Base-by-base conservation (phyloP, 257 asterid species). In the Ocimum tenuiflorum region DNA sequence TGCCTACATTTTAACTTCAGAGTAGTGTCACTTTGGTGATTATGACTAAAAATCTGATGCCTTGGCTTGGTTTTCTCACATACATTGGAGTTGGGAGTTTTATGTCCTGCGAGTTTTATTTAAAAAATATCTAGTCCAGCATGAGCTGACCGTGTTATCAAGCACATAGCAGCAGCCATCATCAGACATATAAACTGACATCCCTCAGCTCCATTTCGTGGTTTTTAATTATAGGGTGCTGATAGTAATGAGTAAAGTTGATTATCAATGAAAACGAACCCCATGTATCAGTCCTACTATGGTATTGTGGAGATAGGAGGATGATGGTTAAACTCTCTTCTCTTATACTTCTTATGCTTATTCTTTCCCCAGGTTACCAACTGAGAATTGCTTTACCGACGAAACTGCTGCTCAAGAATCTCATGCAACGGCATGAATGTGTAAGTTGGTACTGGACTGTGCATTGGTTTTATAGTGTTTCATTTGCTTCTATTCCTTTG, bases 361-460 rank as follows among this genome's bases (percentile, higher is more conserved):
- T 33, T 31, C 0, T 54, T 50, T 22, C 55, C 50, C 35, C 68
- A 69, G 68, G 53, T 19, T 42, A 38, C 42, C 11, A 0, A n/a
- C 35, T 13, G 24, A 27, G 33, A 47, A 50, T 49, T 7, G 35
- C 68, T 10, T 2, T n/a, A 20, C 52, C 60, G 8, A 35, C 13
- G 42, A 22, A 46, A 47, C 24, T 47, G 52, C 42, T 50, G 63
- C 42, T 39, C 35, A 12, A 31, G 41, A 57, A 65, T 35, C 60
- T 27, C 42, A 38, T 27, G 20, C 50, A 17, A 6, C 51, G 7
- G 50, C 58, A 48, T 23, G 56, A 35, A 72, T 39, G n/a, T 23
- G 75, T 59, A 38, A 66, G 73, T 66, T 27, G 15, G 52, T 70
- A 11, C 49, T 18, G 13, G 33, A 36, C 60, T 17, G 20, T 27